Percentiles rank a stretch among this genome's conserved stretches.
These are phyloP conservation scores for Candida argentea DNA, from an alignment of 805 yeast species.

Conservation along the genomic window DNA sequence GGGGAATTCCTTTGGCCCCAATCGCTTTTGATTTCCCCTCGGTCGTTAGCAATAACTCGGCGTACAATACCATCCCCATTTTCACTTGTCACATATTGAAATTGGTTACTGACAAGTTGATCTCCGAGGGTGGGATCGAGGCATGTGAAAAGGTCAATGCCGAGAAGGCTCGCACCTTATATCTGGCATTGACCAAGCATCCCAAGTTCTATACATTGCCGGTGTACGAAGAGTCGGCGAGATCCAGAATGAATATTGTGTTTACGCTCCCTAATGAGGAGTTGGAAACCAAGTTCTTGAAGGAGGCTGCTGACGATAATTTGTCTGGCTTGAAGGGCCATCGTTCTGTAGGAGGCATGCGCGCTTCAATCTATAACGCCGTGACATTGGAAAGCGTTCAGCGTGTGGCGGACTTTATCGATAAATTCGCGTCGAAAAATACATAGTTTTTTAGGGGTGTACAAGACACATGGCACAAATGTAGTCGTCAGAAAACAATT, in stretches of 20 bases:
- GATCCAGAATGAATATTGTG: constrained; percentile 91
- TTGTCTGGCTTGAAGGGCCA: constrained; percentile 88
- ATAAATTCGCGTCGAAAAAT: constrained; percentile 43
- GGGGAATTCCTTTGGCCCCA: constrained; percentile 74
- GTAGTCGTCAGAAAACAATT: too few species aligned
- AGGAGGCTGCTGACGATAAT: constrained; percentile 48
- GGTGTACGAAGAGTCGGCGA: constrained; percentile 43
- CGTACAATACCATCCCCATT: constrained; percentile 93
- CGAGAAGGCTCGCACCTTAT: constrained; percentile 54
- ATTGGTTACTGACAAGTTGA: constrained; percentile 57
- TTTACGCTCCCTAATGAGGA: constrained; percentile 63
- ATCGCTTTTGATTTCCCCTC: constrained; percentile 83
- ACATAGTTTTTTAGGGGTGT: constrained; percentile 1
- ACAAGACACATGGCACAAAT: too few species aligned
- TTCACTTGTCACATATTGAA: constrained; percentile 82
- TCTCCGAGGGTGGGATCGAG: constrained; percentile 63
- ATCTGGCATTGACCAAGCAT: constrained; percentile 53
- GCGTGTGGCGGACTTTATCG: constrained; percentile 44
- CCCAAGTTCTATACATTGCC: constrained; percentile 59
- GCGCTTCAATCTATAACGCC: constrained; percentile 90
- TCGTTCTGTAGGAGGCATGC: constrained; percentile 93
- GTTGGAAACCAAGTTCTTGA: constrained; percentile 59
- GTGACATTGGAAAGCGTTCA: constrained; percentile 54
- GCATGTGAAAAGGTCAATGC: constrained; percentile 48
- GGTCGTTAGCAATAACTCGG: constrained; percentile 79